Evolutionary conservation across 1,284 basidiomycete genomes (phyloP), one percentile per base, ranked within the genome.

Genomic region (Leucoagaricus sp.): DNA sequence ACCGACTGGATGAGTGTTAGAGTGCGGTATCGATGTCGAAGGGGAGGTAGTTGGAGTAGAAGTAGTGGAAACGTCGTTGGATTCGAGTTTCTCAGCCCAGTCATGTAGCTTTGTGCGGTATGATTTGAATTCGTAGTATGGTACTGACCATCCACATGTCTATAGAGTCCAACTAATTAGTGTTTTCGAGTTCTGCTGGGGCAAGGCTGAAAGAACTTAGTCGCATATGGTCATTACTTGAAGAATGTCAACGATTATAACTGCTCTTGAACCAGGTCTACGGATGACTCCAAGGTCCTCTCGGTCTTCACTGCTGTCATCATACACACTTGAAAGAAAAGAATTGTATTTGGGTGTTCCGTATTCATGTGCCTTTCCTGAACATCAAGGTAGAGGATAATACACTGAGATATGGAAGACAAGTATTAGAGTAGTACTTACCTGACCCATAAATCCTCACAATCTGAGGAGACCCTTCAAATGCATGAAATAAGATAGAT

Each of bases 401-500:
- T n/a, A n/a, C n/a, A n/a, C n/a, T 8, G 9, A 9, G 17, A 5
- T 8, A 12, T 26, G 7, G 48, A 7, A 15, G 9, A 31, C 25
- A 25, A n/a, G 36, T 10, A 23, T n/a, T 12, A 44, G 15, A 9
- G 46, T 13, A 9, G 28, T 40, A 40, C 21, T 9, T 21, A 81
- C 83, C 81, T 72, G 67, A 81, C n/a, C 82, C 83, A 63, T 76
- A 85, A 1, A 85, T 68, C 31, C 82, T 66, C 3, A 74, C 64
- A 59, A 85, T 84, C n/a, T 72, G 66, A 4, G 77, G 73, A 13
- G 76, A 75, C 1, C 77, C 83, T 49, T 83, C 81, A 41, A 85
- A 83, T 0, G 82, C 81, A 53, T 80, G 77, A 64, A 86, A 84
- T 55, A 84, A 65, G 44, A 85, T 70, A 0, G 83, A 84, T 5